A percentile compares a stretch with the other conserved stretches of the same genome.
These are phyloP conservation scores for Vigna unguiculata DNA, from an alignment of 306 rosid genomes.

Conservation along the genomic window DNA sequence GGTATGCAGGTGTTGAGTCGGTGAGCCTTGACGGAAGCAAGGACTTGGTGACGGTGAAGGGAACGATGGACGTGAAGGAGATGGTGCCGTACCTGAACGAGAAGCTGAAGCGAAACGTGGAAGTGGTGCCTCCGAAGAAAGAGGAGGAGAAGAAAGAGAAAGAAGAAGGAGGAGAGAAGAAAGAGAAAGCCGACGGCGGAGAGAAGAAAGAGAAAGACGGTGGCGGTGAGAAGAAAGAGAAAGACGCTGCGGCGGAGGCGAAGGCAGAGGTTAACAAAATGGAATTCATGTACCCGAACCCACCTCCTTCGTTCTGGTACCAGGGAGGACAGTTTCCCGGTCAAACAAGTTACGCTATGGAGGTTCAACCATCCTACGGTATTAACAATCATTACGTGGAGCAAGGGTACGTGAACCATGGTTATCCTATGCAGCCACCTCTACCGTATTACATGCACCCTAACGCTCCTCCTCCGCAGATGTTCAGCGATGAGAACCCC, in stretches of 20 bases:
- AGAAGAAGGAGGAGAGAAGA: slow-evolving; percentile 35
- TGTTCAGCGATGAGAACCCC: slow-evolving; percentile 90
- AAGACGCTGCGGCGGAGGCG: slow-evolving; percentile 30
- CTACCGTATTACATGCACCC: slow-evolving; percentile 46
- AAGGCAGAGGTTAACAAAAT: slow-evolving; percentile 59
- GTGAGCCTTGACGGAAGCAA: slow-evolving; percentile 64
- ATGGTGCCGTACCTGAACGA: slow-evolving; percentile 58
- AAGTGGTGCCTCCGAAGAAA: slow-evolving; percentile 67
- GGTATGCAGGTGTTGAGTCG: slow-evolving; percentile 63
- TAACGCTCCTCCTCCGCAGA: slow-evolving; percentile 54
- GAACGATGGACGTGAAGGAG: slow-evolving; percentile 70
- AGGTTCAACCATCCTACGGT: slow-evolving; percentile 39
- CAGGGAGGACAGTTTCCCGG: slow-evolving; percentile 65
- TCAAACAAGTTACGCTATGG: slow-evolving; percentile 54
- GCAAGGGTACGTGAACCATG: slow-evolving; percentile 39
- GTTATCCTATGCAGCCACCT: slow-evolving; percentile 34
- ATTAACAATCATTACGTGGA: slow-evolving; percentile 12
- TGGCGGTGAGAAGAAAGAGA: slow-evolving; percentile 36
- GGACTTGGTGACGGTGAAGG: slow-evolving; percentile 76
- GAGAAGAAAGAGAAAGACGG: slow-evolving; percentile 36
- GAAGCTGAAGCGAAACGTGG: slow-evolving; percentile 70
- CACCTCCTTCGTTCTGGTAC: slow-evolving; percentile 49
- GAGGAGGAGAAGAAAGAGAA: slow-evolving; percentile 61
- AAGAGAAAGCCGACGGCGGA: slow-evolving; percentile 45
- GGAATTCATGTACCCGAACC: slow-evolving; percentile 53